Conservation (phyloP, 768 basidiomycete genomes). For the Lentinula sp. region DNA sequence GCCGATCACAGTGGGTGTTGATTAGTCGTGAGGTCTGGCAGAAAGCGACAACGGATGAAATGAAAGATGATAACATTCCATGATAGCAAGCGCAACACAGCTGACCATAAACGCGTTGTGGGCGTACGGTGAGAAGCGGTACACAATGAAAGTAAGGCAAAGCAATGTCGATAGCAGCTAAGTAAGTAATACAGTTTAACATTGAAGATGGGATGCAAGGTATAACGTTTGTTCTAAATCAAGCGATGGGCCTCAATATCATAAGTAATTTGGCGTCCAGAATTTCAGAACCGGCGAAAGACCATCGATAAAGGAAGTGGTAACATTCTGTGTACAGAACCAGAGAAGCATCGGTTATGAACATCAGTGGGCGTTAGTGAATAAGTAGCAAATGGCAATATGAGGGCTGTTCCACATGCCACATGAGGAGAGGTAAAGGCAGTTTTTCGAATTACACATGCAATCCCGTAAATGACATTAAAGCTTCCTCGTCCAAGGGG, state of each 20-base stretch:
- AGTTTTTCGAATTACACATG: neutral
- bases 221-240: neutral
- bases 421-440: neutral
- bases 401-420: neutral
- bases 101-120: no score
- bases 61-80: no score
- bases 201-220: neutral
- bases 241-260: neutral
- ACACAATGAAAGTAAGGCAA: neutral
- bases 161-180: neutral
- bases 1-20: neutral
- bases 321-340: neutral
- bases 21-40: no score
- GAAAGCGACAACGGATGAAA: no score
- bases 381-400: neutral
- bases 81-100: no score
- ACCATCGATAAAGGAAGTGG: neutral
- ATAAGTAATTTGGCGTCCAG: neutral
- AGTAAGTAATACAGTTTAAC: neutral
- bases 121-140: no score
- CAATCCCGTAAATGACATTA: conserved; percentile 47
- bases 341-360: neutral
- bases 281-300: neutral
- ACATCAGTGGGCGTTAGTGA: neutral
- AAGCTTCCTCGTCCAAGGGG: conserved; percentile 63